Evolutionary conservation across 208 protist species (phyloP), one percentile per base, ranked within the genome.

Genomic region (Spironucleus salmonicida): DNA sequence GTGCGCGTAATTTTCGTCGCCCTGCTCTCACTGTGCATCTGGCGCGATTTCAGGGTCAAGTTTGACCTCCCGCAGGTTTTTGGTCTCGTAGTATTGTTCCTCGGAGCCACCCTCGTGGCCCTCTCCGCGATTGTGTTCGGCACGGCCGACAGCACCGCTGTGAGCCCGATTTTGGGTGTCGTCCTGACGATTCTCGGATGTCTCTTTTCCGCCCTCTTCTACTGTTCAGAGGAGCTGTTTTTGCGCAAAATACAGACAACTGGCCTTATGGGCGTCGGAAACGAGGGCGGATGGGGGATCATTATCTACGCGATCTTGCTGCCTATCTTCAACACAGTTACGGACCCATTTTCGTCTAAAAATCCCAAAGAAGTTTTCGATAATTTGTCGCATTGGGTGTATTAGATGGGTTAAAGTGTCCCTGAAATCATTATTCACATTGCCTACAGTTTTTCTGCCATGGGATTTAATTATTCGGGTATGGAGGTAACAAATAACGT

Each of bases 11-110:
- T 67, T 13, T 40, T 67, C 35, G 61, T 67, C 26, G 61, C 61
- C 23, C 34, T 67, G 15, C 30, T 67, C 23, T 67, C 61, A 23
- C 61, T 67, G 34, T 39, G 19, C 29, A 38, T 15, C 26, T 67
- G 61, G 61, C 26, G 34, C 29, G 61, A 67, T 34, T 67, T 39
- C 35, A 15, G 61, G 15, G 26, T 39, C 15, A 15, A 38, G 30
- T 67, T 67, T 67, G 61, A 67, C 35, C 29, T 67, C 15, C 61
- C 61, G 15, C 61, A 67, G 15, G 61, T 13, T 23, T 39, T 67
- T 34, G 61, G 61, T 15, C 34, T 67, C 15, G 15, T 67, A 67
- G 26, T 67, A 38, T 39, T 67, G 15, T 15, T 30, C 13, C 26
- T 13, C 13, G 61, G 61, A 38, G 35, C 35, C 26, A 19, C 29